Percentiles rank a stretch among this genome's conserved stretches.
These are phyloP conservation scores for Russula brevipes DNA, from an alignment of 768 basidiomycete genomes.

Conservation along the genomic window DNA sequence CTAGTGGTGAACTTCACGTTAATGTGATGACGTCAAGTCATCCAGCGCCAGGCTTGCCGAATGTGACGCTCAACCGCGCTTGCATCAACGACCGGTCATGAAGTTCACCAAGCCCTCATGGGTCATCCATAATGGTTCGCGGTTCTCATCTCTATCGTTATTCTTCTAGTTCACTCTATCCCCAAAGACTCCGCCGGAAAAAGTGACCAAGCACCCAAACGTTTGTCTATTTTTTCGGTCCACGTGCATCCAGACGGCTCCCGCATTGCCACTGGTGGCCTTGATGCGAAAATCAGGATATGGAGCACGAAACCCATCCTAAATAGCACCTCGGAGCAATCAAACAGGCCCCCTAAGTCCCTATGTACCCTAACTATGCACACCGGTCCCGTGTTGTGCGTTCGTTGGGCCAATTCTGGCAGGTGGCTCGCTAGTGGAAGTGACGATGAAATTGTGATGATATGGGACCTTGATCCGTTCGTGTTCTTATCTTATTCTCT, in stretches of 20 bases:
- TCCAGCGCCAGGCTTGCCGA: background rate
- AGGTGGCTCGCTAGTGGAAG: constrained; percentile 93
- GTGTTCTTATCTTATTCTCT: constrained; percentile 34
- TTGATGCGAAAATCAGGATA: constrained; percentile 94
- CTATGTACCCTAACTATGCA: constrained; percentile 92
- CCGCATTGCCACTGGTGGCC: constrained; percentile 93
- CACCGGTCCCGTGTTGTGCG: constrained; percentile 85
- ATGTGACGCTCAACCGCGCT: too few species aligned
- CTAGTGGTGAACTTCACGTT: constrained; percentile 34
- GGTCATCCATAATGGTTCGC: constrained; percentile 72
- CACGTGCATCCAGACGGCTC: constrained; percentile 95
- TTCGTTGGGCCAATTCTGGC: constrained; percentile 92
- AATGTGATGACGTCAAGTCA: background rate
- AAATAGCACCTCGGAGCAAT: constrained; percentile 58
- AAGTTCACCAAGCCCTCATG: constrained; percentile 86
- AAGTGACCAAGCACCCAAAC: constrained; percentile 54
- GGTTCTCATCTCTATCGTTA: constrained; percentile 17
- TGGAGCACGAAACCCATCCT: constrained; percentile 97
- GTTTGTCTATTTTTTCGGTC: constrained; percentile 84
- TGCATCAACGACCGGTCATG: constrained; percentile 39
- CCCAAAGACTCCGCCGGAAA: constrained; percentile 46
- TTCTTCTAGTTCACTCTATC: background rate
- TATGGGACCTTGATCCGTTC: constrained; percentile 96
- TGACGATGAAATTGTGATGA: constrained; percentile 92
- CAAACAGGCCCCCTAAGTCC: constrained; percentile 74